Conservation (phyloP, 371 early-diverging fungal species). For the Mortierella sp. region DNA sequence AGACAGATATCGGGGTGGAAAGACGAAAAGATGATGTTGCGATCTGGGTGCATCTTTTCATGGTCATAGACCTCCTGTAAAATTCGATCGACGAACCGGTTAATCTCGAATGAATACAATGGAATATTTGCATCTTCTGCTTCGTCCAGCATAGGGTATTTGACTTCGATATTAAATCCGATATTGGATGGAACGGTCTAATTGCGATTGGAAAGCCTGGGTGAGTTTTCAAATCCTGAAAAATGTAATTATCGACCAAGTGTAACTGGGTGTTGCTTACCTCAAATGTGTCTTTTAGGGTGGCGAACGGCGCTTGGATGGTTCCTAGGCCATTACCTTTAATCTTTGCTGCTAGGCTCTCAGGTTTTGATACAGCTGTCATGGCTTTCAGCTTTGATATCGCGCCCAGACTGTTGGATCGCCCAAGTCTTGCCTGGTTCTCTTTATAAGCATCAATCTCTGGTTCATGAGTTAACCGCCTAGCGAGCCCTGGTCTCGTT, state of each 20-base stretch:
- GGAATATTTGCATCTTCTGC: slow-evolving; percentile 78
- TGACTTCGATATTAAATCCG: slow-evolving; percentile 97
- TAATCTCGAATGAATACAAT: slow-evolving; percentile 79
- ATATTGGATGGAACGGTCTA: slow-evolving; percentile 79
- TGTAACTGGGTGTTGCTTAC: slow-evolving; percentile 42
- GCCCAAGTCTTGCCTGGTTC: slow-evolving; percentile 46
- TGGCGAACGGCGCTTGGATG: slow-evolving; percentile 88
- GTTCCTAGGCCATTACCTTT: slow-evolving; percentile 79
- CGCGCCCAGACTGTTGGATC: slow-evolving; percentile 68
- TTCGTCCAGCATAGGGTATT: slow-evolving; percentile 95
- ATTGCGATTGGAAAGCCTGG: not conserved
- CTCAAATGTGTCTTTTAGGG: slow-evolving; percentile 83
- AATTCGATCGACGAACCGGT: slow-evolving; percentile 89
- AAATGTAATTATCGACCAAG: not conserved
- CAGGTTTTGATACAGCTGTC: slow-evolving; percentile 42
- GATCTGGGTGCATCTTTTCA: slow-evolving; percentile 71
- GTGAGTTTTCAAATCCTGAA: not conserved
- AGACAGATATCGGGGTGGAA: slow-evolving; percentile 95
- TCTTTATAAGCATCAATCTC: slow-evolving; percentile 25
- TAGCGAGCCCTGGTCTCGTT: slow-evolving; percentile 23
- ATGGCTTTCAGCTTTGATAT: slow-evolving; percentile 56
- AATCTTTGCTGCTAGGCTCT: slow-evolving; percentile 56
- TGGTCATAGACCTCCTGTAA: slow-evolving; percentile 81
- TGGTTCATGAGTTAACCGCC: slow-evolving; percentile 19
- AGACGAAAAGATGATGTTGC: slow-evolving; percentile 92